Conservation (phyloP, 495 filamentous ascomycete genomes). For the Copromyces sp. region DNA sequence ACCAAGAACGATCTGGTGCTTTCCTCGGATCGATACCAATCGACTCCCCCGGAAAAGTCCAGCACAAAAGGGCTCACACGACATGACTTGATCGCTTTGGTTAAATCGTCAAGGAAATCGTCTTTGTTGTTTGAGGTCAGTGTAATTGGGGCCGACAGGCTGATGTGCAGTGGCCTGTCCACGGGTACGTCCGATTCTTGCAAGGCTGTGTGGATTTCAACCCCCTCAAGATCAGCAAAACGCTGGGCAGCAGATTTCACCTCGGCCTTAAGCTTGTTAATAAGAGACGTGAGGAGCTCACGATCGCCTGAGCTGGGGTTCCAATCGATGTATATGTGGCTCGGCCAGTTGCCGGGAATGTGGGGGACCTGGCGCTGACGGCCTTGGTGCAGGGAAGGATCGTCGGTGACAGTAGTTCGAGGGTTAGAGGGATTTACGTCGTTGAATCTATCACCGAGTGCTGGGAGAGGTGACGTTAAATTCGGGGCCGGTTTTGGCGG, state of each 20-base stretch:
- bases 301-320: slow-evolving; percentile 52
- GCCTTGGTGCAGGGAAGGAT: slow-evolving; percentile 76
- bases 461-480: slow-evolving; percentile 49
- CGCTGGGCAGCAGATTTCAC: background rate
- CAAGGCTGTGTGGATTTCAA: background rate
- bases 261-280: slow-evolving; percentile 28
- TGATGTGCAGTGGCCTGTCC: slow-evolving; percentile 66
- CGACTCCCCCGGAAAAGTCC: slow-evolving; percentile 12
- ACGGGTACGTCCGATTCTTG: background rate
- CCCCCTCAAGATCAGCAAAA: background rate
- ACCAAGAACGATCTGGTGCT: slow-evolving; percentile 82
- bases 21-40: slow-evolving; percentile 44
- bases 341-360: slow-evolving; percentile 83
- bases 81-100: slow-evolving; percentile 13
- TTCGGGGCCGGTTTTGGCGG: background rate
- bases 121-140: slow-evolving; percentile 57
- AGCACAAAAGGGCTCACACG: slow-evolving; percentile 29
- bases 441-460: slow-evolving; percentile 72
- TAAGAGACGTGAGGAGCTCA: slow-evolving; percentile 40
- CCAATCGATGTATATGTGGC: slow-evolving; percentile 91
- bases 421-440: slow-evolving; percentile 79
- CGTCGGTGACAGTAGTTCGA: slow-evolving; percentile 64
- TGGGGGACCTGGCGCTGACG: slow-evolving; percentile 74
- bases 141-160: slow-evolving; percentile 65
- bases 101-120: slow-evolving; percentile 44